These are phyloP conservation scores for Phytophthora megakarya DNA, from an alignment of 352 stramenopile genomes.

Conservation along the genomic window DNA sequence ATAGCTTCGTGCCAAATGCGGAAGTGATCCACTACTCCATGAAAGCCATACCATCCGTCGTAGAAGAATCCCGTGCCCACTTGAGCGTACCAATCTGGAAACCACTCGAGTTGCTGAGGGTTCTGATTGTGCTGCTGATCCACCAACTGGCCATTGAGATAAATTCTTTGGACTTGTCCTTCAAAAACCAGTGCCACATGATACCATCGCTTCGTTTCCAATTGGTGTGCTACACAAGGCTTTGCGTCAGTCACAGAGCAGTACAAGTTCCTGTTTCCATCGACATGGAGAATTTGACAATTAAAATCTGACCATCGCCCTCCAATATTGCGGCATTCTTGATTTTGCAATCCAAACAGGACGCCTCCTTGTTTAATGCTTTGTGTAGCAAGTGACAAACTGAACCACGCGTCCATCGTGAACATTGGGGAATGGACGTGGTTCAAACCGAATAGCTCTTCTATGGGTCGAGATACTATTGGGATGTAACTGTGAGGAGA, in stretches of 20 bases:
- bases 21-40: conserved; percentile 30
- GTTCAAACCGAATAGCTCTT: conserved; percentile 37
- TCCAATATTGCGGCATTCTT: conserved; percentile 5
- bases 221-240: neutral
- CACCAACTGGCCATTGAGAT: conserved; percentile 20
- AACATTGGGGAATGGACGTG: conserved; percentile 35
- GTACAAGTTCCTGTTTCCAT: conserved; percentile 17
- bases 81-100: conserved; percentile 11
- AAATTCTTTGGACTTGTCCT: conserved; percentile 8
- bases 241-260: conserved; percentile 15
- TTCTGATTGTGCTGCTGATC: conserved; percentile 4
- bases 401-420: conserved; percentile 61
- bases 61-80: conserved; percentile 15
- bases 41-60: conserved; percentile 29
- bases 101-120: conserved; percentile 25
- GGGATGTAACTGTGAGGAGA: conserved; percentile 2
- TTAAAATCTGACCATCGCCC: conserved; percentile 14
- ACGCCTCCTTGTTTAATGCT: conserved; percentile 43
- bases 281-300: conserved; percentile 19
- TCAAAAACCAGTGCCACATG: conserved; percentile 25
- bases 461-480: conserved; percentile 20
- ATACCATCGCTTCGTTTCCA: conserved; percentile 26
- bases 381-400: conserved; percentile 36
- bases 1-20: conserved; percentile 29
- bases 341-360: conserved; percentile 50